Evolutionary conservation across 805 yeast genomes (phyloP).

Genomic region (Teunomyces cretensis): DNA sequence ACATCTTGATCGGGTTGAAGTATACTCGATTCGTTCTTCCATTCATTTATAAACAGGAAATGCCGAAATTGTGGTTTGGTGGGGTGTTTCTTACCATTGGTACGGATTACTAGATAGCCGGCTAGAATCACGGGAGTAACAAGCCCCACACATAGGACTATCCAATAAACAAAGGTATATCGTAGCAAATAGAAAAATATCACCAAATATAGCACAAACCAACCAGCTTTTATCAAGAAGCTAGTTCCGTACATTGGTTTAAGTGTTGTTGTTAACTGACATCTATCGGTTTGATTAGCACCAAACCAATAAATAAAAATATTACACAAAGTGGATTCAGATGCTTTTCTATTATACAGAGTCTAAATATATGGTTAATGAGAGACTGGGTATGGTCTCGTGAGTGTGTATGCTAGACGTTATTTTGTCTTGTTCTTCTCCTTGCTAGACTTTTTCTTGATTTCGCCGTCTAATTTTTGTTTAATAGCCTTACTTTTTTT

Average conservation of each 20-base stretch:
- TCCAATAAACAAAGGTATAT: slow-evolving; percentile 11
- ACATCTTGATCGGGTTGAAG: slow-evolving; percentile 3
- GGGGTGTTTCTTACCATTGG: neutral
- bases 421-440: slow-evolving; percentile 5
- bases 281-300: neutral
- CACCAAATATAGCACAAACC: neutral
- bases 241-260: neutral
- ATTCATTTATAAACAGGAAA: slow-evolving; percentile 10
- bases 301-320: neutral
- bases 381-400: neutral
- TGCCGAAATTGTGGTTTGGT: neutral
- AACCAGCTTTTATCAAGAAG: slow-evolving; percentile 1
- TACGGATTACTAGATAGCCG: neutral
- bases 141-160: slow-evolving; percentile 4
- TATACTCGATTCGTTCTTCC: slow-evolving; percentile 9
- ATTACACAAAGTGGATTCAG: neutral
- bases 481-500: slow-evolving; percentile 18
- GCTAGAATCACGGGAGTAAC: neutral
- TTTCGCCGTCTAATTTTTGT: slow-evolving; percentile 11
- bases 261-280: neutral
- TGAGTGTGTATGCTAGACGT: slow-evolving; percentile 1
- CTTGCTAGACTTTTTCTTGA: slow-evolving; percentile 6
- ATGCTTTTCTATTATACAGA: neutral
- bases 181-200: slow-evolving; percentile 7
- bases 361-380: neutral